These are phyloP conservation scores for Pseudocercospora fuligena DNA, from an alignment of 2,329 filamentous ascomycete genomes.

Conservation along the genomic window DNA sequence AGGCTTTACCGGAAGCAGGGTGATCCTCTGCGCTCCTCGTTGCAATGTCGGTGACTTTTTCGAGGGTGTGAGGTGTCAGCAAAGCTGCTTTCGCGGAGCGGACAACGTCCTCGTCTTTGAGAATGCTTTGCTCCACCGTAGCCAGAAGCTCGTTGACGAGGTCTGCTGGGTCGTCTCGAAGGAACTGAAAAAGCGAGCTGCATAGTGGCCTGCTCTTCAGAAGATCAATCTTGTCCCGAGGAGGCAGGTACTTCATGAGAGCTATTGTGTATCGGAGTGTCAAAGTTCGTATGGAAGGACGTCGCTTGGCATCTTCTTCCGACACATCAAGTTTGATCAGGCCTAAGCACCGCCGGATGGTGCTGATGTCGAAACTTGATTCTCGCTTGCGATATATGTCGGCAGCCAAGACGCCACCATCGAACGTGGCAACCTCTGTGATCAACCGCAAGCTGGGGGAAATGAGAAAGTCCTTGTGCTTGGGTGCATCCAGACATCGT, in stretches of 20 bases:
- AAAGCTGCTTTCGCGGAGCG: constrained; percentile 67
- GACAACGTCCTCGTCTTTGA: constrained; percentile 75
- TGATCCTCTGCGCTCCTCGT: constrained; percentile 54
- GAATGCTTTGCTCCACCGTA: constrained; percentile 69
- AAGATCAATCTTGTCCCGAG: constrained; percentile 79
- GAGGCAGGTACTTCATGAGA: constrained; percentile 76
- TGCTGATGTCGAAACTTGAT: constrained; percentile 72
- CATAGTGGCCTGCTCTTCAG: constrained; percentile 74
- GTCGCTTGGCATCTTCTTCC: constrained; percentile 65
- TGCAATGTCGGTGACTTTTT: constrained; percentile 60
- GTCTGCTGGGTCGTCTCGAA: constrained; percentile 77
- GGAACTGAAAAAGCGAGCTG: constrained; percentile 72
- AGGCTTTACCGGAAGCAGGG: constrained; percentile 69
- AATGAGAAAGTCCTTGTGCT: constrained; percentile 84
- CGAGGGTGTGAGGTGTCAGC: constrained; percentile 47
- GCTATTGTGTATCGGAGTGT: constrained; percentile 80
- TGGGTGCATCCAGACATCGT: constrained; percentile 77
- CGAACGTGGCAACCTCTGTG: constrained; percentile 81
- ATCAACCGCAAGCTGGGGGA: constrained; percentile 85
- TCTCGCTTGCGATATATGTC: constrained; percentile 75
- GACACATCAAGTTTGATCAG: constrained; percentile 60
- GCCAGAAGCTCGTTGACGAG: constrained; percentile 76
- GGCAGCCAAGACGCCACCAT: constrained; percentile 80
- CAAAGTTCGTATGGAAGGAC: constrained; percentile 80
- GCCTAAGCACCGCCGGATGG: constrained; percentile 78